These are phyloP conservation scores for Fraxinus dipetala DNA, from an alignment of 305 asterid species.

Conservation along the genomic window DNA sequence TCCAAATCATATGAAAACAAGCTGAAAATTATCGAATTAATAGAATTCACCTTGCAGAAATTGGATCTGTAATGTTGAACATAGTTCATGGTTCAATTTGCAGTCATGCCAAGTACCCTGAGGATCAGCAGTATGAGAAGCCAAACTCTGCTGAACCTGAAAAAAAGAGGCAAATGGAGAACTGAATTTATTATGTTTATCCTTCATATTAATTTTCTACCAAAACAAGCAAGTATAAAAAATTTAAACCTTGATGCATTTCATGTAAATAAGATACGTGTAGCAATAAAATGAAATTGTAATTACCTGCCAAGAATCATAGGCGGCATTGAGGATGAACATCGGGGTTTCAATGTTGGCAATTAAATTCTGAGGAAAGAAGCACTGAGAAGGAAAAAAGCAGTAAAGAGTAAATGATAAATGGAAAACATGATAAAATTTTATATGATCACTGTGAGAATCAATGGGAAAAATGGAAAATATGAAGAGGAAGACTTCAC, in stretches of 20 bases:
- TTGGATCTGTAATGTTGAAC: conserved; percentile 57
- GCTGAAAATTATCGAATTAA: not conserved
- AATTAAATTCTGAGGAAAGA: conserved; percentile 88
- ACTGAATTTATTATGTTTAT: not conserved
- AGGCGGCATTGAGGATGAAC: conserved; percentile 87
- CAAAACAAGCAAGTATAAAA: not conserved
- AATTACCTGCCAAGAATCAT: conserved; percentile 94
- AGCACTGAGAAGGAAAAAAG: conserved; percentile 55
- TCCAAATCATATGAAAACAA: not conserved
- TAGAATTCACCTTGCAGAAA: conserved; percentile 52
- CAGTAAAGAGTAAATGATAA: not conserved
- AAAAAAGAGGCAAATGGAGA: not conserved
- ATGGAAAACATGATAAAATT: not conserved
- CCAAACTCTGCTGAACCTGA: conserved; percentile 73
- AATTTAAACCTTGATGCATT: not conserved
- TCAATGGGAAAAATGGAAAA: not conserved
- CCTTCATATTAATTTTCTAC: not conserved
- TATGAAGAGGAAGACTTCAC: conserved; percentile 41
- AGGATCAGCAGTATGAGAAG: conserved; percentile 68
- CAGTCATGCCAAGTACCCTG: conserved; percentile 61
- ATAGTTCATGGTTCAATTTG: conserved; percentile 42
- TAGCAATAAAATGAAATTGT: not conserved
- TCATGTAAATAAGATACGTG: not conserved
- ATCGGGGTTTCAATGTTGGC: conserved; percentile 68
- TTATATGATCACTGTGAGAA: not conserved